phyloP scores from a whole-genome alignment of 1,284 basidiomycete genomes.

The Anthracocystis setariae region DNA sequence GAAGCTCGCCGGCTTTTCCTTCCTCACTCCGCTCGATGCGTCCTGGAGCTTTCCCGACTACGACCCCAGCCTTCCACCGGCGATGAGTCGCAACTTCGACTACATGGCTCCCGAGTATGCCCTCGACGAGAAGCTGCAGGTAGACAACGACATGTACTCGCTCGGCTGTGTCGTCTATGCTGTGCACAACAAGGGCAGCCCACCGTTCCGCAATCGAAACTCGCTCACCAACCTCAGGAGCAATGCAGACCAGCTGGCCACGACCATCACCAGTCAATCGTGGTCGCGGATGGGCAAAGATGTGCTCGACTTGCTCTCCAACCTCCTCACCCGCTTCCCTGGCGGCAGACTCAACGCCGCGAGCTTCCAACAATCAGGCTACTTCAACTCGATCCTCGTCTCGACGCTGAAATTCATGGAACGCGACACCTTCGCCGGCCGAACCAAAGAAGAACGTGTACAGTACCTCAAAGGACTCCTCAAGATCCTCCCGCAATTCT shows the following conservation, averaged over 20 bases:
- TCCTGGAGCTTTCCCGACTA: slow-evolving; percentile 88
- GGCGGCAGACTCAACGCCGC: slow-evolving; percentile 79
- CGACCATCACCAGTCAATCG: slow-evolving; percentile 31
- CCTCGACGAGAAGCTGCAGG: slow-evolving; percentile 81
- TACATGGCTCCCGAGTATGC: slow-evolving; percentile 95
- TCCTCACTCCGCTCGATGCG: slow-evolving; percentile 79
- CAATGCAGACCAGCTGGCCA: slow-evolving; percentile 74
- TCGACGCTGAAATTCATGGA: slow-evolving; percentile 97
- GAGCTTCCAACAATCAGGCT: slow-evolving; percentile 81
- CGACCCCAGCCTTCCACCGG: slow-evolving; percentile 81
- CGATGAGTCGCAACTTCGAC: slow-evolving; percentile 91
- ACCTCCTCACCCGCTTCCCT: slow-evolving; percentile 75
- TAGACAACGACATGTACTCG: slow-evolving; percentile 92
- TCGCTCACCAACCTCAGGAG: slow-evolving; percentile 81
- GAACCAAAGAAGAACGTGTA: slow-evolving; percentile 92
- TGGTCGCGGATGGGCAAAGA: slow-evolving; percentile 59
- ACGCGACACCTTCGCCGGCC: slow-evolving; percentile 91
- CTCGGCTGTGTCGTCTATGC: slow-evolving; percentile 86
- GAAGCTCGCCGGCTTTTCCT: slow-evolving; percentile 91
- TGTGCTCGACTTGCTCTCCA: slow-evolving; percentile 53
- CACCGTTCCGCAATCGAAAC: slow-evolving; percentile 89
- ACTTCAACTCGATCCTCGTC: slow-evolving; percentile 94
- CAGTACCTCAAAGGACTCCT: slow-evolving; percentile 87
- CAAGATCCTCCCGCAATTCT: slow-evolving; percentile 84
- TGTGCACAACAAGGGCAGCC: slow-evolving; percentile 81